Conservation (phyloP, 345 rosid genomes). For the Euclidium syriacum region DNA sequence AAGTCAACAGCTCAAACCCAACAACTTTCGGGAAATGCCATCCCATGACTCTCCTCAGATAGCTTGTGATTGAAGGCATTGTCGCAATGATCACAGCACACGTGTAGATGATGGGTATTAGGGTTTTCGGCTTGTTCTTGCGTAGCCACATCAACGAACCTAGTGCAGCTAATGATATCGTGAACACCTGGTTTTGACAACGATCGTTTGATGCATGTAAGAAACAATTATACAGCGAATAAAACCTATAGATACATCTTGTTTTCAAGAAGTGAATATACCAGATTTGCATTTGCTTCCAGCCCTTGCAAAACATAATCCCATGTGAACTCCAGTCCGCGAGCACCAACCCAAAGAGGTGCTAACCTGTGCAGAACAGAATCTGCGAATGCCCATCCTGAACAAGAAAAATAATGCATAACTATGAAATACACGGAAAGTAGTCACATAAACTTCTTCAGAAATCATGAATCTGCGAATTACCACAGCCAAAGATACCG, state of each 20-base stretch:
- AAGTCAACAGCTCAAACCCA: slow-evolving; percentile 80
- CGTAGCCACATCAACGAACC: slow-evolving; percentile 98
- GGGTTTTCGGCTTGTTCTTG: slow-evolving; percentile 84
- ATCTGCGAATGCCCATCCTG: slow-evolving; percentile 99
- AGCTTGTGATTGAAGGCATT: slow-evolving; percentile 95
- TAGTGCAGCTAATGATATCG: slow-evolving; percentile 87
- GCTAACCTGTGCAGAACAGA: slow-evolving; percentile 90
- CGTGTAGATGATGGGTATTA: slow-evolving; percentile 79
- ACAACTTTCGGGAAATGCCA: slow-evolving; percentile 93
- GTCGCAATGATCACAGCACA: slow-evolving; percentile 91
- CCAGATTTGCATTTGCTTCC: slow-evolving; percentile 97
- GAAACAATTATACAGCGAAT: not conserved
- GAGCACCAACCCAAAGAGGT: slow-evolving; percentile 95
- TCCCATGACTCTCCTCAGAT: slow-evolving; percentile 74
- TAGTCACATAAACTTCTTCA: not conserved
- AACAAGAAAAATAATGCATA: not conserved
- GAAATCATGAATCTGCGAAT: not conserved
- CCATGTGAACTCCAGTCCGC: slow-evolving; percentile 96
- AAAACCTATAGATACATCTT: not conserved
- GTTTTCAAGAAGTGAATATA: slow-evolving; percentile 15
- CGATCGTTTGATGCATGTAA: not conserved
- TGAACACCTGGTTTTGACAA: slow-evolving; percentile 58
- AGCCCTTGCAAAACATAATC: slow-evolving; percentile 87
- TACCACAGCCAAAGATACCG: not conserved
- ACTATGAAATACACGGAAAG: not conserved